Evolutionary conservation across 805 yeast genomes (phyloP), one percentile per base, ranked within the genome.

Genomic region (Candida taoyuanica): DNA sequence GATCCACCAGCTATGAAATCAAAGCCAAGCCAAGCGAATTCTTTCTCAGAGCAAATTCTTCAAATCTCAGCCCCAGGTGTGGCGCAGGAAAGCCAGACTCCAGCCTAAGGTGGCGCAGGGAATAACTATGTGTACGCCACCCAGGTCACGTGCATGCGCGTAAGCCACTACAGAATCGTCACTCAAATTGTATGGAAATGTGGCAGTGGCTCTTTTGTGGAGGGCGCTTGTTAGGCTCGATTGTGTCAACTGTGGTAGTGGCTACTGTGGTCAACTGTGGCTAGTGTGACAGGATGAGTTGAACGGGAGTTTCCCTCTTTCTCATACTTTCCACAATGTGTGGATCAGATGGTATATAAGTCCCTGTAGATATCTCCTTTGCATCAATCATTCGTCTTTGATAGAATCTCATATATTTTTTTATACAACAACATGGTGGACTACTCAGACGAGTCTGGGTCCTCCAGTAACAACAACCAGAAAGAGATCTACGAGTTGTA

Each of bases 401-500:
- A n/a, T 14, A 7, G 4, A 16, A 29, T 15, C 28, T 4, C 20
- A 15, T 21, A 24, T 31, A 26, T 4, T 12, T 11, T 13, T 9
- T 9, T 13, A 18, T 13, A 27, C 7, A 7, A 5, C 30, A 17
- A 8, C n/a, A 40, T 40, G 39, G 25, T 29, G 5, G 21, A 29
- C 30, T 18, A 14, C 3, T 7, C 24, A 3, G 39, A 31, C 28
- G 35, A 36, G 33, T 30, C 34, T 12, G 36, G 34, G 4, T 34
- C 42, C 20, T 40, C 39, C 14, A 35, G 38, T 17, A 34, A 35
- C 14, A 31, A 34, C 32, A 36, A 32, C 23, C 36, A 31, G 19
- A 29, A 25, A 13, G 44, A 40, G 18, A 35, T 37, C 31, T 39
- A 46, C 16, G 46, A 43, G 28, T 39, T 46, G 12, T 46, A 46